Base-by-base conservation (phyloP, 805 yeast species). In the Metschnikowia aberdeeniae region DNA sequence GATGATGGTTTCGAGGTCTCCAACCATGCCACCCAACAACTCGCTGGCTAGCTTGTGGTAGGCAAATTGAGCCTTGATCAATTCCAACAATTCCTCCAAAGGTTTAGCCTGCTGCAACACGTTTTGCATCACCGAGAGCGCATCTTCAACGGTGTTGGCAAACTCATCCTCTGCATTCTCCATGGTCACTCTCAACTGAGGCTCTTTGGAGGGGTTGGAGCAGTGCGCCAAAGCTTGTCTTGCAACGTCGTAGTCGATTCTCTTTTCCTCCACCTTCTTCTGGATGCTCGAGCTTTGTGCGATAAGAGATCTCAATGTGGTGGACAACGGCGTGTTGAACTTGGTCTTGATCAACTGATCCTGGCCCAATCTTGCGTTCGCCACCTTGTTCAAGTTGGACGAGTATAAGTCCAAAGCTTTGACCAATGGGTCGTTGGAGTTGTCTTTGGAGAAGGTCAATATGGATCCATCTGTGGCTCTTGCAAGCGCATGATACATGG, bases 151-250 rank as follows among this genome's bases (percentile, higher is more conserved):
- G 20, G 90, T 84, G 55, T 86, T 87, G 38, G 93, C 95, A 63
- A 88, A 88, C 59, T 85, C 90, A 59, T 88, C 96, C 68, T 88
- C 96, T 42, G 88, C 81, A 50, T 82, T 78, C 66, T 88, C 95
- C 77, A 88, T 82, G 52, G 81, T 78, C 40, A 82, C 85, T 57
- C 90, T 75, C 49, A 84, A 76, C 40, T 81, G 81, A 13, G 90
- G 88, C 60, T 84, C 84, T 65, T 81, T 81, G 30, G 66, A 55
- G 5, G 76, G 72, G 49, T 70, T 69, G 7, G 70, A 52, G 56
- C 75, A 68, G 46, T 56, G 61, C 34, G 72, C 59, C 53, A 72
- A 66, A 42, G 61, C 66, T 30, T 62, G 53, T 68, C 93, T 77
- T 42, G 92, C 86, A 52, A 89, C 81, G 62, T 88, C 96, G 52